phyloP scores from a whole-genome alignment of 257 asterid species.

The Solanum boliviense region DNA sequence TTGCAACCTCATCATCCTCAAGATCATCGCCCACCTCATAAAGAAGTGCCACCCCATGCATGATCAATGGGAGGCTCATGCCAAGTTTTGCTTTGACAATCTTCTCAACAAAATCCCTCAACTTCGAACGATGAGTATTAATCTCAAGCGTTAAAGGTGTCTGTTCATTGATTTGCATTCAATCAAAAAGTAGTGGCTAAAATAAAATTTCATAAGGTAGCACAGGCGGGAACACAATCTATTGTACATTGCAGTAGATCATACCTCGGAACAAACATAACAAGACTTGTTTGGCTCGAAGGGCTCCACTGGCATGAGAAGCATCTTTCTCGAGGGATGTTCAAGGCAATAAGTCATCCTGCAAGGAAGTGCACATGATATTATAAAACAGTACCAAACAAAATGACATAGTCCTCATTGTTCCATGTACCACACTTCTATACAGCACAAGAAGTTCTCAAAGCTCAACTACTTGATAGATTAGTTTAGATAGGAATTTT shows the following conservation, averaged over 20 bases:
- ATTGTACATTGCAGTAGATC: neutral
- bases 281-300: slow-evolving; percentile 86
- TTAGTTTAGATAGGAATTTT: neutral
- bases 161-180: slow-evolving; percentile 25
- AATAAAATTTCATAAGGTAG: neutral
- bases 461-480: neutral
- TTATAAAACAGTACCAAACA: neutral
- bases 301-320: slow-evolving; percentile 94
- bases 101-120: slow-evolving; percentile 87
- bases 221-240: neutral
- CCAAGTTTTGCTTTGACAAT: slow-evolving; percentile 87
- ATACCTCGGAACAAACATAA: slow-evolving; percentile 94
- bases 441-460: neutral
- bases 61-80: slow-evolving; percentile 75
- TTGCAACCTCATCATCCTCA: slow-evolving; percentile 76
- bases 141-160: slow-evolving; percentile 90
- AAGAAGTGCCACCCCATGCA: slow-evolving; percentile 82
- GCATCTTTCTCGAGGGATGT: slow-evolving; percentile 85
- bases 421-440: neutral
- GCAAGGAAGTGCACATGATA: slow-evolving; percentile 8
- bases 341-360: slow-evolving; percentile 99
- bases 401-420: neutral
- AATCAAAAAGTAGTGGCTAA: slow-evolving; percentile 3
- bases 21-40: slow-evolving; percentile 98
- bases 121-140: slow-evolving; percentile 62